phyloP scores from a whole-genome alignment of 306 rosid species.

The Trifolium dubium region DNA sequence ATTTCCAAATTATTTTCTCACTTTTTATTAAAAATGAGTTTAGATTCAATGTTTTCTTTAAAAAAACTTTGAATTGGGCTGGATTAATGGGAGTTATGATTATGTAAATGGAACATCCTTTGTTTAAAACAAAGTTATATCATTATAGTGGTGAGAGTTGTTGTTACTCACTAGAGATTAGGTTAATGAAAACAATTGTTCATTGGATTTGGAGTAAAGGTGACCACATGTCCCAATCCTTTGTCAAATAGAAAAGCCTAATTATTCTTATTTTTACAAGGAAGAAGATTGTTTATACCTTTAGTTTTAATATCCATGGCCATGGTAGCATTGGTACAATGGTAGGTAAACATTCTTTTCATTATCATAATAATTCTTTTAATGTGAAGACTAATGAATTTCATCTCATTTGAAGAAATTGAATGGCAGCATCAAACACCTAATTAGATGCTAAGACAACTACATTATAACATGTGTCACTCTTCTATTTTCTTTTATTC shows the following conservation, averaged over 20 bases:
- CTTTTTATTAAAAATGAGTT: background rate
- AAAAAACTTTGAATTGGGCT: background rate
- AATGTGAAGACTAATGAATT: constrained; percentile 37
- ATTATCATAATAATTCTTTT: constrained; percentile 25
- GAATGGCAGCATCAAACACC: constrained; percentile 47
- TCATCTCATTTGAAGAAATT: constrained; percentile 57
- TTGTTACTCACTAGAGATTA: constrained; percentile 51
- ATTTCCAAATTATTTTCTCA: too few relatives aligned
- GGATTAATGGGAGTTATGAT: background rate
- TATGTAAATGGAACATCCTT: constrained; percentile 1
- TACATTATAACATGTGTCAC: constrained; percentile 24
- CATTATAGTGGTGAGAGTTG: constrained; percentile 46
- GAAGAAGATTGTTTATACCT: background rate
- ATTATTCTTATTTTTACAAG: background rate
- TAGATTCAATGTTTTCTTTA: constrained; percentile 1
- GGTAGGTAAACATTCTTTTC: constrained; percentile 46
- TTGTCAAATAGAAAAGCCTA: constrained; percentile 18
- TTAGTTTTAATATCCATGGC: constrained; percentile 15
- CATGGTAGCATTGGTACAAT: background rate
- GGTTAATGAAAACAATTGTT: constrained; percentile 65
- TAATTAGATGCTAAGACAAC: constrained; percentile 48
- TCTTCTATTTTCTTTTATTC: background rate
- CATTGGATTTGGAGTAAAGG: constrained; percentile 55
- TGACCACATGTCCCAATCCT: constrained; percentile 41
- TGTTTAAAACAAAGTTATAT: background rate